phyloP scores from a whole-genome alignment of 179 eudicot species.

The Camellia oleifera region DNA sequence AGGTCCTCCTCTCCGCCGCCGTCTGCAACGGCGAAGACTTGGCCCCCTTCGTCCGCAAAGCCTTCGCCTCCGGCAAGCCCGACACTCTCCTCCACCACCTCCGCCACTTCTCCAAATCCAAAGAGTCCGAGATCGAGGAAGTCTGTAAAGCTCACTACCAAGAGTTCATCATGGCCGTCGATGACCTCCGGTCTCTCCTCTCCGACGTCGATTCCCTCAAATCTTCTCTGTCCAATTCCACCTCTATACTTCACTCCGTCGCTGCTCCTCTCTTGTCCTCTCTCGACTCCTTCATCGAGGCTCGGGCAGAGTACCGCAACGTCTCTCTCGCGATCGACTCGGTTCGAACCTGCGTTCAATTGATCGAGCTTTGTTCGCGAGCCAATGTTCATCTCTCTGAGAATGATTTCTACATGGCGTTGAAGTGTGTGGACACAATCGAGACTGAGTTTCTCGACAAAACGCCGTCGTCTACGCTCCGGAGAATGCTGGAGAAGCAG shows the following conservation, averaged over 20 bases:
- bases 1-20: constrained; percentile 73
- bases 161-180: constrained; percentile 92
- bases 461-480: constrained; percentile 60
- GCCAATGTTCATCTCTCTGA: constrained; percentile 48
- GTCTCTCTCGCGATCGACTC: constrained; percentile 43
- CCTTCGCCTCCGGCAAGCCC: constrained; percentile 73
- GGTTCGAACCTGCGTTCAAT: constrained; percentile 32
- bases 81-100: constrained; percentile 66
- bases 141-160: constrained; percentile 85
- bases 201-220: constrained; percentile 86
- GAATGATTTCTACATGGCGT: constrained; percentile 62
- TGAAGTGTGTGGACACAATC: constrained; percentile 57
- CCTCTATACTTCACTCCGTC: constrained; percentile 59
- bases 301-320: constrained; percentile 41
- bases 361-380: constrained; percentile 58
- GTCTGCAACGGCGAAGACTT: constrained; percentile 82
- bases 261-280: constrained; percentile 54
- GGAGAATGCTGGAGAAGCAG: constrained; percentile 64
- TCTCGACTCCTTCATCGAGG: constrained; percentile 57
- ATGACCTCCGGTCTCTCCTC: constrained; percentile 80
- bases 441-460: constrained; percentile 38
- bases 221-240: constrained; percentile 57
- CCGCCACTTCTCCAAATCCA: constrained; percentile 55
- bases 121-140: constrained; percentile 81
- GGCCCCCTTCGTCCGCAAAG: constrained; percentile 70